phyloP scores from a whole-genome alignment of 1,284 basidiomycete species.

The Pterulicium gracile region DNA sequence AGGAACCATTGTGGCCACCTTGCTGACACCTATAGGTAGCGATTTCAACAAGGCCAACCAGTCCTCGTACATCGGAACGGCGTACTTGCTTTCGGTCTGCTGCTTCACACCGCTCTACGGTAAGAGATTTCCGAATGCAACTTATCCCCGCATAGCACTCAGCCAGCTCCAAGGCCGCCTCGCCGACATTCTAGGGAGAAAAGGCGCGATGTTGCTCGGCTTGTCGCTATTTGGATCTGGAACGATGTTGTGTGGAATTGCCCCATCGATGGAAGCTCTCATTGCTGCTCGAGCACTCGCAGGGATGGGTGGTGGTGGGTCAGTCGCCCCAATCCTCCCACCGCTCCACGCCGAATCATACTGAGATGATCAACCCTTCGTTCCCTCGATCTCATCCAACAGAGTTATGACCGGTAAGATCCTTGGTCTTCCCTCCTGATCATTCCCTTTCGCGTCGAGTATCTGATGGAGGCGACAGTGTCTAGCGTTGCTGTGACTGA shows the following conservation, averaged over 20 bases:
- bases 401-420: constrained; percentile 5
- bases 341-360: constrained; percentile 9
- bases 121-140: no score
- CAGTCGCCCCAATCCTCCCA: constrained; percentile 18
- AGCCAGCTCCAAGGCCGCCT: constrained; percentile 50
- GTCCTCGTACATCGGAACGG: constrained; percentile 80
- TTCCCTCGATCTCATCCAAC: not conserved
- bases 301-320: constrained; percentile 88
- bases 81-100: constrained; percentile 80
- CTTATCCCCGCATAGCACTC: constrained; percentile 9
- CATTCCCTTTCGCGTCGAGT: constrained; percentile 15
- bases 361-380: not conserved
- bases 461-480: constrained; percentile 29
- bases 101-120: constrained; percentile 88
- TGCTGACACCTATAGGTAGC: constrained; percentile 70
- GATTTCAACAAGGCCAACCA: constrained; percentile 70
- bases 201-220: constrained; percentile 75
- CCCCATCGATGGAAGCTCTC: constrained; percentile 74
- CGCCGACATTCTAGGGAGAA: constrained; percentile 80
- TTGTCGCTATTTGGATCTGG: constrained; percentile 74
- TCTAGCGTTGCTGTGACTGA: constrained; percentile 70
- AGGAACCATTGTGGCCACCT: constrained; percentile 73
- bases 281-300: constrained; percentile 76
- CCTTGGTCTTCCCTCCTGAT: constrained; percentile 6
- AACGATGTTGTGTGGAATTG: constrained; percentile 74